These are phyloP conservation scores for Fusarium aywerte DNA, from an alignment of 2,329 filamentous ascomycete genomes.

Conservation along the genomic window DNA sequence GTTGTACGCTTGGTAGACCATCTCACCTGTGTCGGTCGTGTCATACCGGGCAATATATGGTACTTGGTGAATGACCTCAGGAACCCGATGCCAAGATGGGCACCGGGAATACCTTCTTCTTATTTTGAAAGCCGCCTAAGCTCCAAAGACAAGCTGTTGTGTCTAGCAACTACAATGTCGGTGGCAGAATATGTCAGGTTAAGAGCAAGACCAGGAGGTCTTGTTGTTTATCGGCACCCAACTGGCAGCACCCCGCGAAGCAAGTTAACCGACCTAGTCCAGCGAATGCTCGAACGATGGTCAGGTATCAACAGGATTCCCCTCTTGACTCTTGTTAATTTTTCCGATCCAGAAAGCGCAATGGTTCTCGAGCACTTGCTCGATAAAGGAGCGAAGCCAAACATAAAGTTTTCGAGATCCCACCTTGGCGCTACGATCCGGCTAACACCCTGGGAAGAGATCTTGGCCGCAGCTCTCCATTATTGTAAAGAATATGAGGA, in stretches of 20 bases:
- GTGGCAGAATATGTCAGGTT: neutral
- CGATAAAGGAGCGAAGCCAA: neutral
- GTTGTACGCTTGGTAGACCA: slow-evolving; percentile 3
- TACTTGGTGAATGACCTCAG: too few species aligned
- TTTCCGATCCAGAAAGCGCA: rapidly evolving
- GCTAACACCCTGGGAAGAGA: slow-evolving; percentile 3
- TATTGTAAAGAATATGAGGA: neutral
- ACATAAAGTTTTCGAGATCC: rapidly evolving
- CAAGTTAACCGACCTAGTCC: rapidly evolving
- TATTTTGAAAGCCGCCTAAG: rapidly evolving
- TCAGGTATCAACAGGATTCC: rapidly evolving
- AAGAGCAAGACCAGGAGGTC: neutral
- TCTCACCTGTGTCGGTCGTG: neutral
- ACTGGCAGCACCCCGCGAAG: rapidly evolving
- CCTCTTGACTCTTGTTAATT: neutral
- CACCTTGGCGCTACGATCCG: rapidly evolving
- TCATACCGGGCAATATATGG: neutral
- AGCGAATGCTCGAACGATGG: neutral
- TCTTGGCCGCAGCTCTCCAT: neutral
- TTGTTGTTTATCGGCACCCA: neutral
- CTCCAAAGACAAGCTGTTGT: neutral
- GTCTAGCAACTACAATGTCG: neutral
- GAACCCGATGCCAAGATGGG: too few species aligned
- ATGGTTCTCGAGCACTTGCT: neutral
- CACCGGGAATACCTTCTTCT: too few species aligned